Base-by-base conservation (phyloP, 306 rosid genomes). In the Cicer pinnatifidum region DNA sequence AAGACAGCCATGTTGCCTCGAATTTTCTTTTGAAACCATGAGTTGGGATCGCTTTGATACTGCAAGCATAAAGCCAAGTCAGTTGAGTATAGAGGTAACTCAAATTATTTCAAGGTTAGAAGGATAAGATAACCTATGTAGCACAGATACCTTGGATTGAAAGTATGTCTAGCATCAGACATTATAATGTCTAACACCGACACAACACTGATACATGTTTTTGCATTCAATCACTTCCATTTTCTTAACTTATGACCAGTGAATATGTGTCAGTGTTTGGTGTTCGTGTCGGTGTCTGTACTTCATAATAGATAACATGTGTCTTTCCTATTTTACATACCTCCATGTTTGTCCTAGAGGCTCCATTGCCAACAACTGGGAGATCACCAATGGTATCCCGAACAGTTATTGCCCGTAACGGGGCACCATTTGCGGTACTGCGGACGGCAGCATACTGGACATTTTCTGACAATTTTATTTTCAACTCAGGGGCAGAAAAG, bases 341-440 rank as follows among this genome's bases (percentile, higher is more conserved):
- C 89, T 94, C 99, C 66, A 90, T 64, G 77, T 86, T 86, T 79
- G 75, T 64, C 79, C 70, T 84, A 11, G 91, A 90, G 56, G 99
- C 96, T 47, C 99, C 99, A 85, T 94, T 94, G 28, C 86, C 93
- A 20, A 94, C 95, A 15, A 88, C 78, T 9, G 99, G 99, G 79
- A 94, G 96, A 81, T 94, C 99, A 15, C 97, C 99, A 72, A 94
- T 94, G 73, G 99, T 91, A 69, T 94, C 99, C 48, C 90, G 79
- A 23, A 91, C 99, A 60, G 99, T 94, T 51, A 94, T 94, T 70
- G 99, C 82, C 39, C 99, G 99, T 75, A 82, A 87, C 9, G 99
- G 99, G 11, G 96, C 99, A 56, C 99, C 99, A 13, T 81, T 73
- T 17, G 97, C 93, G 1, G 99, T 94, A 77, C 99, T 94, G 61